Conservation (phyloP, 1,284 basidiomycete genomes). For the Cerrena zonata region DNA sequence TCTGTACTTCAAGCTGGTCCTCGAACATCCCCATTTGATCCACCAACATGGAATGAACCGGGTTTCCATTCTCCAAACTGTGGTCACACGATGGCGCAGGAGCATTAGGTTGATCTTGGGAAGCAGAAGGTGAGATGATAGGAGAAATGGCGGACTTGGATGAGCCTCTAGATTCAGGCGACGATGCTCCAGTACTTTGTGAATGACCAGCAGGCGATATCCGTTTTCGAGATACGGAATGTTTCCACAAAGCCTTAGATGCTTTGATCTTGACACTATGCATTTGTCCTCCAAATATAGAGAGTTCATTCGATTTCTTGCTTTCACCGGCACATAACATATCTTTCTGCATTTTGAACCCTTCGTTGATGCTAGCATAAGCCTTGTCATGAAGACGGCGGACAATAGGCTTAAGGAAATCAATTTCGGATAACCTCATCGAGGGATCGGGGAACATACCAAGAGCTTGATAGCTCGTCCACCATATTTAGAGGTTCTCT, state of each 20-base stretch:
- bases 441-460: too few species aligned
- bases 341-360: constrained; percentile 38
- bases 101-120: not conserved
- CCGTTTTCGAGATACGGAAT: constrained; percentile 15
- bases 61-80: constrained; percentile 19
- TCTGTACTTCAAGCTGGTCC: constrained; percentile 49
- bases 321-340: constrained; percentile 47
- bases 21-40: constrained; percentile 56
- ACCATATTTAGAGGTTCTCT: constrained; percentile 51
- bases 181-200: constrained; percentile 11
- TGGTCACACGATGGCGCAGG: constrained; percentile 4
- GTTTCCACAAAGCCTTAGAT: constrained; percentile 13
- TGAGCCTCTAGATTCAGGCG: constrained; percentile 13
- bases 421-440: too few species aligned
- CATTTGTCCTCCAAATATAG: constrained; percentile 67
- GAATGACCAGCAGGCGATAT: constrained; percentile 15
- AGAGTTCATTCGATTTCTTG: constrained; percentile 55
- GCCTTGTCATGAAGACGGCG: constrained; percentile 56
- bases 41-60: constrained; percentile 54
- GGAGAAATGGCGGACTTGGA: constrained; percentile 17
- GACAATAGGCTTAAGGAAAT: constrained; percentile 48
- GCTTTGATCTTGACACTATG: constrained; percentile 49
- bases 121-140: constrained; percentile 11
- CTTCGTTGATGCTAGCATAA: constrained; percentile 45
- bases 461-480: constrained; percentile 63